Base-by-base conservation (phyloP, 2,329 filamentous ascomycete species). In the Xylaria hypoxylon region DNA sequence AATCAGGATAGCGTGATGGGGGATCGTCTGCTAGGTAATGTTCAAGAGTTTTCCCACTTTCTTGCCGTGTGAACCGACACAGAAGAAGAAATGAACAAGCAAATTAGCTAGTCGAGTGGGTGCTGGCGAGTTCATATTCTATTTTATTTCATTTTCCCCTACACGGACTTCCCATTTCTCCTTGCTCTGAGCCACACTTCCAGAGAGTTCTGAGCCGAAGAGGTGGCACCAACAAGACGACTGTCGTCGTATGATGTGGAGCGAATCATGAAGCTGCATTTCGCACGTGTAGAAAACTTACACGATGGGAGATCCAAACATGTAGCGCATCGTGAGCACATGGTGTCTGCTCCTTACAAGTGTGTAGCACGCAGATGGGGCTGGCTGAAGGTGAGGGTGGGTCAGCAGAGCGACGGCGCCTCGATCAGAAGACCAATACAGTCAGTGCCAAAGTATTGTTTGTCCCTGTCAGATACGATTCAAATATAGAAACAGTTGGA, bases 261-360 rank as follows among this genome's bases (percentile, higher is more conserved):
- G 62, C 74, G 73, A 75, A 75, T 75, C 73, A 73, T 55, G 67
- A 38, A 52, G 52, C 56, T 1, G 55, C 57, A 73, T 74, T 64
- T 58, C 68, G 70, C 74, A 75, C 74, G 74, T 75, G 74, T 73
- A 68, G 66, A 58, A 45, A 19, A n/a, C 48, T 42, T 35, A 22
- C 8, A 57, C 59, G 50, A 59, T 19, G 53, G 62, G 48, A 62
- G 35, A 60, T 56, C 42, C n/a, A 35, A 15, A 40, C 28, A 42
- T 17, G 33, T 17, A 59, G 5, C 24, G 31, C 33, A 51, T 56
- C 55, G 40, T 56, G 55, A 61, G 60, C 61, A 67, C 65, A 67
- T 67, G 64, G 64, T 35, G 56, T 38, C 26, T 38, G 44, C 51
- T 47, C 26, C 52, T 47, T 33, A 35, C 45, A 44, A 56, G 38